Evolutionary conservation across 768 basidiomycete species (phyloP), one percentile per base, ranked within the genome.

Genomic region (Dioszegia crocea): DNA sequence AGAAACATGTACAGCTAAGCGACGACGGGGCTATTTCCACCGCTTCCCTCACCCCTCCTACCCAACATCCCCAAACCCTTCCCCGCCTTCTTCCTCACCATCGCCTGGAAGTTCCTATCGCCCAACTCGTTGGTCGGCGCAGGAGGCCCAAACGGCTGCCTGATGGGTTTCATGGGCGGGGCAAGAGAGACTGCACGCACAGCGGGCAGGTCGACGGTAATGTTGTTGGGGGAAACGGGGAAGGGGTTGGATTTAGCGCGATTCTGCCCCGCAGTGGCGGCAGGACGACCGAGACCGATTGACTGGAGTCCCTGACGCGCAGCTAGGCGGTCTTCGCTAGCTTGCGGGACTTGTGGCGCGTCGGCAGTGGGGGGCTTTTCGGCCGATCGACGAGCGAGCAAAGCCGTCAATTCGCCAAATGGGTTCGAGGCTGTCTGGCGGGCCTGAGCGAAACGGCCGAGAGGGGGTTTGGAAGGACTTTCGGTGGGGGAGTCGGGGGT

Each of bases 111-210:
- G 57, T 75, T 75, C 54, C 65, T 60, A 29, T 65, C 64, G 2
- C 64, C 65, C 2, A 75, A 49, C 27, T 75, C 68, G n/a, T 68
- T 63, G 16, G 71, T 64, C 21, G 63, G 64, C 8, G 63, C 63
- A 23, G 74, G 74, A 19, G 74, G 74, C n/a, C 74, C 74, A 26
- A 57, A 29, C 6, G 74, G 74, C 45, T 75, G 74, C 17, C 73
- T 47, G 19, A 68, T 31, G 16, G 61, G 54, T 23, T 56, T 56
- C 3, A 46, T 16, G 27, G 44, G 53, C 24, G 14, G 29, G 16
- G 39, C 54, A 3, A 56, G 41, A 10, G 41, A 36, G 1, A 56
- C 31, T 3, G 44, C 29, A 19, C 40, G 44, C 3, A 33, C 23
- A 23, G n/a, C 14, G 17, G 54, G 40, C 2, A 14, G 26, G 21